Percentiles rank a stretch among this genome's conserved stretches.
phyloP scores from a whole-genome alignment of 2,329 filamentous ascomycete species.

The Myriosclerotinia duriaeana region DNA sequence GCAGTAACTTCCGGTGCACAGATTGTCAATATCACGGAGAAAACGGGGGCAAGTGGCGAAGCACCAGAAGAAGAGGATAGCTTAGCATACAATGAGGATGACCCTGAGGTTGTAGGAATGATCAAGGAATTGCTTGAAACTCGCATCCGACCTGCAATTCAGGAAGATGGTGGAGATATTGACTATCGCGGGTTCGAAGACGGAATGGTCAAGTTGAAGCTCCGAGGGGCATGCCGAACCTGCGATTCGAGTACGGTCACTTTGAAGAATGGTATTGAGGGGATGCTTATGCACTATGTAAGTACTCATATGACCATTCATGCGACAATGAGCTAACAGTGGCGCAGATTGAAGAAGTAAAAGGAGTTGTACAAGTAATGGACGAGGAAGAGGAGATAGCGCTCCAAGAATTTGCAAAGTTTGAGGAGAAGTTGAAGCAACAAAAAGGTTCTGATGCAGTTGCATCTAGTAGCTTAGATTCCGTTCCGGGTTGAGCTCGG shows the following conservation, averaged over 20 bases:
- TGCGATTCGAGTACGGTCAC: conserved; percentile 97
- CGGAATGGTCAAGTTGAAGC: conserved; percentile 80
- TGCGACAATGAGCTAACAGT: conserved; percentile 33
- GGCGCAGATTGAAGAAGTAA: conserved; percentile 85
- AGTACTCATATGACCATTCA: conserved; percentile 45
- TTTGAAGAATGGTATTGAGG: conserved; percentile 95
- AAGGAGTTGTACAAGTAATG: conserved; percentile 85
- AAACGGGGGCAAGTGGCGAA: conserved; percentile 52
- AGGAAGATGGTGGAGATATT: conserved; percentile 97
- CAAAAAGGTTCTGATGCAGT: conserved; percentile 46
- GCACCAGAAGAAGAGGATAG: conserved; percentile 60
- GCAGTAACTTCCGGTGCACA: conserved; percentile 79
- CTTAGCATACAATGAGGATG: conserved; percentile 81
- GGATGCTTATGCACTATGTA: conserved; percentile 96
- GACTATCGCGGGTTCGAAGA: conserved; percentile 89
- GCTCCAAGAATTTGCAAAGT: conserved; percentile 84
- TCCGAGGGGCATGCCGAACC: conserved; percentile 89
- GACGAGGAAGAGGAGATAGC: conserved; percentile 91
- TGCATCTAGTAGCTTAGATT: conserved; percentile 34
- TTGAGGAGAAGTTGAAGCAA: conserved; percentile 77
- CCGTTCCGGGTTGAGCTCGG: conserved; percentile 31
- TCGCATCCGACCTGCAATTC: conserved; percentile 88
- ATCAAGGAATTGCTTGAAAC: conserved; percentile 98
- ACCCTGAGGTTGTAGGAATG: conserved; percentile 94
- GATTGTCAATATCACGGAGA: conserved; percentile 71